Evolutionary conservation across 768 basidiomycete species (phyloP).

Genomic region (Kwoniella dejecticola): DNA sequence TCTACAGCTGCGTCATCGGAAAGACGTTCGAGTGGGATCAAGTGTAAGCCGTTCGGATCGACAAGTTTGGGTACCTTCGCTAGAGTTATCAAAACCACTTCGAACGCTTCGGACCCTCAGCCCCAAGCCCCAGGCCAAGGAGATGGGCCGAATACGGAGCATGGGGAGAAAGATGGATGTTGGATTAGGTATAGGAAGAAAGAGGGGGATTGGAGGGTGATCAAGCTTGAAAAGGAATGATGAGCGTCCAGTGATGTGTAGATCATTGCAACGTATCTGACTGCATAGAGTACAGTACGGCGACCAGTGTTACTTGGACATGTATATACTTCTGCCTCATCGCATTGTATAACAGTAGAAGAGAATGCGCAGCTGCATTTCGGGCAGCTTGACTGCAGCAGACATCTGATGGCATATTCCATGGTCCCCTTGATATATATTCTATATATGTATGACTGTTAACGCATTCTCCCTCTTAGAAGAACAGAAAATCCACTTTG

Average conservation of each 20-base stretch:
- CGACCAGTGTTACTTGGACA: too few relatives aligned
- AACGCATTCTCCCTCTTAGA: too few relatives aligned
- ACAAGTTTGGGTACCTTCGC: constrained; percentile 1
- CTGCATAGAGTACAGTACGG: too few relatives aligned
- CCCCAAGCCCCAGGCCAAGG: neutral
- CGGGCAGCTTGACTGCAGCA: too few relatives aligned
- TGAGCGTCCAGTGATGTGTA: neutral
- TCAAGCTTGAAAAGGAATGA: constrained; percentile 17
- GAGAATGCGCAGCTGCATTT: too few relatives aligned
- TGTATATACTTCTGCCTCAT: too few relatives aligned
- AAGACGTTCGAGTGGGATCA: neutral
- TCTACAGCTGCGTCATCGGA: neutral
- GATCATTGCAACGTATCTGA: too few relatives aligned
- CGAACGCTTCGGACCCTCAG: neutral
- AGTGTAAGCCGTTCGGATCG: constrained; percentile 13
- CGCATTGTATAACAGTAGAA: too few relatives aligned
- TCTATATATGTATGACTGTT: too few relatives aligned
- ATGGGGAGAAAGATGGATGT: constrained; percentile 6
- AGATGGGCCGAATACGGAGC: neutral
- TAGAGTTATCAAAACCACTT: neutral
- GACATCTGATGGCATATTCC: too few relatives aligned
- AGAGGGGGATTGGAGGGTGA: constrained; percentile 19
- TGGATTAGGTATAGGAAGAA: constrained; percentile 12
- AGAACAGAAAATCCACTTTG: too few relatives aligned
- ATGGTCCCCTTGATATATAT: too few relatives aligned